Evolutionary conservation across 306 rosid species (phyloP).

Genomic region (Lotus japonicus): DNA sequence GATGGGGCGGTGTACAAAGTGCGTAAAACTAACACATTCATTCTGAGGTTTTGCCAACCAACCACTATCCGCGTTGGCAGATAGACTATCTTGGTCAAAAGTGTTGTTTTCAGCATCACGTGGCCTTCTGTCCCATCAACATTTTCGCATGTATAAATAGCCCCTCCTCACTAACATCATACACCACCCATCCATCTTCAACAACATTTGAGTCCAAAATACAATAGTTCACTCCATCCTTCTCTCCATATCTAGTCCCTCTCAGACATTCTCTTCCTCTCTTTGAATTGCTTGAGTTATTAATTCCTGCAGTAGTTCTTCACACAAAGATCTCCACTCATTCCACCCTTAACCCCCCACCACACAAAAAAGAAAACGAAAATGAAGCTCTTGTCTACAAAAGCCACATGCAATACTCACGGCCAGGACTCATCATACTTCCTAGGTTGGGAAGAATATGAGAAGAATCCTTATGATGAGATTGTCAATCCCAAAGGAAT

Average conservation of each 20-base stretch:
- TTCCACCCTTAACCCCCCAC: no score
- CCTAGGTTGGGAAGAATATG: conserved; percentile 89
- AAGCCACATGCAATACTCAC: conserved; percentile 79
- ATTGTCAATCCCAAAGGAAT: conserved; percentile 70
- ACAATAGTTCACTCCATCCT: background rate
- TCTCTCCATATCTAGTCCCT: background rate
- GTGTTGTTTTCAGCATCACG: conserved; percentile 18
- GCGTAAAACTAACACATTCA: conserved; percentile 30
- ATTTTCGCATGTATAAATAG: conserved; percentile 28
- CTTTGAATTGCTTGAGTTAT: no score
- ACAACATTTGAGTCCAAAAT: conserved; percentile 9
- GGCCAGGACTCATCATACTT: conserved; percentile 99
- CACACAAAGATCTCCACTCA: no score
- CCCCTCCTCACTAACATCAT: conserved; percentile 9
- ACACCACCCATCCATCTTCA: conserved; percentile 21
- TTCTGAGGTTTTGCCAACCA: background rate
- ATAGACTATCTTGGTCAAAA: conserved; percentile 25
- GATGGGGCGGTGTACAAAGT: conserved; percentile 48
- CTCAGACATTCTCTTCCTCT: background rate
- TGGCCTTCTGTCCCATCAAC: conserved; percentile 7
- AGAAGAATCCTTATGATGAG: conserved; percentile 71
- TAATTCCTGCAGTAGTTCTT: no score
- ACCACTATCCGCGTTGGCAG: background rate
- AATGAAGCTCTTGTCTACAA: conserved; percentile 62
- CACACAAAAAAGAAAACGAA: background rate